Evolutionary conservation across 441 rosid genomes (phyloP), one percentile per base, ranked within the genome.

Genomic region (Omphalea diandra): DNA sequence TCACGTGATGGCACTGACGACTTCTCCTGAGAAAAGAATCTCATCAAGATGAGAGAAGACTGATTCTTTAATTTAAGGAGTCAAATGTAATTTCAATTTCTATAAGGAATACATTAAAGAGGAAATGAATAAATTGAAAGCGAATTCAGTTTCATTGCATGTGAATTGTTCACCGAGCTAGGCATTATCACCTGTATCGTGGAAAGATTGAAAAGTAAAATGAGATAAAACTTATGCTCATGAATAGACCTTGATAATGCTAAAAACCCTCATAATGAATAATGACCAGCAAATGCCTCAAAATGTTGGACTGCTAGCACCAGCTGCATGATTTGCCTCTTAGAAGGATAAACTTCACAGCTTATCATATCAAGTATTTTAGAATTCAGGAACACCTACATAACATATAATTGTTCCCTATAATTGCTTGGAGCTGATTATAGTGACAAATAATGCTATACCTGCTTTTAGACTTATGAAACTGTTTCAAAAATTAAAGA

Each of bases 1-100:
- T 86, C 78, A 41, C 69, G 88, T 65, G 87, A 82, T 49, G 79
- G 79, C 71, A 74, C 41, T 33, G 91, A 80, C 70, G 93, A 80
- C 84, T 91, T 94, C 2, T 91, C 98, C 98, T 94, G 92, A 77
- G 72, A 85, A 83, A 78, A 85, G 82, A 86, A 84, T 81, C 77
- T 75, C 74, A 82, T 72, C 67, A 75, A 77, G 78, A 77, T 83
- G 74, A 78, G 84, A 70, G 70, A 73, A 79, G 73, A 61, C n/a
- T 63, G 75, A 46, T 73, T 67, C 53, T 74, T 50, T 44, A 63
- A 32, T 66, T 75, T 65, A 70, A 77, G 68, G 65, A 79, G 32
- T 29, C 27, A 60, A 38, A 44, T 66, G 62, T 72, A n/a, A 53
- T 71, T 72, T 63, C 50, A 41, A 32, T 75, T 66, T 67, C 57